phyloP scores from a whole-genome alignment of 2,329 filamentous ascomycete genomes.

The Chalaropsis thielavioides region DNA sequence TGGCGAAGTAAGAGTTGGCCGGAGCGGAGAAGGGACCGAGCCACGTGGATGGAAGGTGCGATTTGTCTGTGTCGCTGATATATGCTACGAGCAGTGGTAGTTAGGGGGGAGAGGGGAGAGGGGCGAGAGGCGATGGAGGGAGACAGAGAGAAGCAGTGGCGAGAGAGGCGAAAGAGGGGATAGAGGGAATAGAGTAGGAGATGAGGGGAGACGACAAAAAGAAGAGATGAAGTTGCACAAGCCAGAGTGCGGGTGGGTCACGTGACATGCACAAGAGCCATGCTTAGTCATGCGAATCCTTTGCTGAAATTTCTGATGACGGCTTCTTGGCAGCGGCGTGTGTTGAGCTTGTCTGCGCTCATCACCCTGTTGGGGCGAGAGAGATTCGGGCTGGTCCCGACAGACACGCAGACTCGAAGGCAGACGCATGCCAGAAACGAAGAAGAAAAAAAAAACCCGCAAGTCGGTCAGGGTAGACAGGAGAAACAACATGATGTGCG shows the following conservation, averaged over 20 bases:
- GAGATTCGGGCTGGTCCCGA: too few species aligned
- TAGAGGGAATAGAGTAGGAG: background rate
- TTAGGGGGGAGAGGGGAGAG: background rate
- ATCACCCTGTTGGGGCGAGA: too few species aligned
- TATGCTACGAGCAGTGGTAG: background rate
- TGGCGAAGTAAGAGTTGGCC: background rate
- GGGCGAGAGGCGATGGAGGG: background rate
- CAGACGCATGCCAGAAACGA: background rate
- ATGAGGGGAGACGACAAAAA: background rate
- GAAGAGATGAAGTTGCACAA: conserved; percentile 3
- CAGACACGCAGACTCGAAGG: background rate
- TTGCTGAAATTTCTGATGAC: background rate
- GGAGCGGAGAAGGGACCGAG: conserved; percentile 6
- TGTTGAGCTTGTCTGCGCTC: background rate
- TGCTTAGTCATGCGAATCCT: background rate
- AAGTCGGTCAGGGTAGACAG: too few species aligned
- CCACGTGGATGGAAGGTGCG: background rate
- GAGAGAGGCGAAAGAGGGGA: background rate
- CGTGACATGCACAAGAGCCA: background rate
- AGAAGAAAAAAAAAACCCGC: too few species aligned
- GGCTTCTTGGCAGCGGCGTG: background rate
- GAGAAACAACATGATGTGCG: too few species aligned
- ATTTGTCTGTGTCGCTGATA: background rate
- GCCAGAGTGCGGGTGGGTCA: background rate
- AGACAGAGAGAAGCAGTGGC: background rate